Percentiles rank a stretch among this genome's conserved stretches.
Evolutionary conservation across 352 stramenopile genomes (phyloP).

Genomic region (Pythium chondricola): DNA sequence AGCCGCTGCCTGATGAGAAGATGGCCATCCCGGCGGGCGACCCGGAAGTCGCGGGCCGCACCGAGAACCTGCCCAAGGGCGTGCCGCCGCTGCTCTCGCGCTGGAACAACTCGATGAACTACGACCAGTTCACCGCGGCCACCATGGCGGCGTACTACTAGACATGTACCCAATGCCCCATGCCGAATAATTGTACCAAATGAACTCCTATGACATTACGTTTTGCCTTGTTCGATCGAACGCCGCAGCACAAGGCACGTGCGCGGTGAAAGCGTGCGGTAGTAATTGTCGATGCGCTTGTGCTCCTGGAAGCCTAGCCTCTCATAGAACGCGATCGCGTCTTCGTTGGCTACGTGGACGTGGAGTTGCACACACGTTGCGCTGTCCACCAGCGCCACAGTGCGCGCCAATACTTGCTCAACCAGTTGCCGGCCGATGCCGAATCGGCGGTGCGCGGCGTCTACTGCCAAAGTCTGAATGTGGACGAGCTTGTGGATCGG

Average conservation of each 20-base stretch:
- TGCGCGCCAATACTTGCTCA: conserved; percentile 27
- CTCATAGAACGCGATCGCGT: conserved; percentile 57
- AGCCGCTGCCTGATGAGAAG: conserved; percentile 83
- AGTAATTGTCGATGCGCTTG: conserved; percentile 50
- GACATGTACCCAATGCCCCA: neutral
- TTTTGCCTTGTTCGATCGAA: neutral
- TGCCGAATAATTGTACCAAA: too few species aligned
- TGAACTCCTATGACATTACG: too few species aligned
- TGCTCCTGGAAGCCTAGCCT: conserved; percentile 40
- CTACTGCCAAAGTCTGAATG: conserved; percentile 19
- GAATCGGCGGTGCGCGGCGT: conserved; percentile 6
- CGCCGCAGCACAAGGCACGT: conserved; percentile 32
- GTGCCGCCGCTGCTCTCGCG: conserved; percentile 81
- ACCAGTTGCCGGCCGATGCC: conserved; percentile 29
- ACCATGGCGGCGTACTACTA: conserved; percentile 91
- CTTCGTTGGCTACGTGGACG: conserved; percentile 54
- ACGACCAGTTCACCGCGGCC: conserved; percentile 88
- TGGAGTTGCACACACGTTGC: conserved; percentile 36
- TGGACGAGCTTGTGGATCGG: conserved; percentile 15
- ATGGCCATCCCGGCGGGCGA: conserved; percentile 66
- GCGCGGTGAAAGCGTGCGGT: conserved; percentile 49
- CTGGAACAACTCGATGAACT: conserved; percentile 86
- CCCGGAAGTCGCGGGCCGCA: conserved; percentile 41
- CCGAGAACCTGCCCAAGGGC: conserved; percentile 68
- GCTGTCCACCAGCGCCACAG: neutral